phyloP scores from a whole-genome alignment of 345 rosid genomes.

The Erodium maritimum region DNA sequence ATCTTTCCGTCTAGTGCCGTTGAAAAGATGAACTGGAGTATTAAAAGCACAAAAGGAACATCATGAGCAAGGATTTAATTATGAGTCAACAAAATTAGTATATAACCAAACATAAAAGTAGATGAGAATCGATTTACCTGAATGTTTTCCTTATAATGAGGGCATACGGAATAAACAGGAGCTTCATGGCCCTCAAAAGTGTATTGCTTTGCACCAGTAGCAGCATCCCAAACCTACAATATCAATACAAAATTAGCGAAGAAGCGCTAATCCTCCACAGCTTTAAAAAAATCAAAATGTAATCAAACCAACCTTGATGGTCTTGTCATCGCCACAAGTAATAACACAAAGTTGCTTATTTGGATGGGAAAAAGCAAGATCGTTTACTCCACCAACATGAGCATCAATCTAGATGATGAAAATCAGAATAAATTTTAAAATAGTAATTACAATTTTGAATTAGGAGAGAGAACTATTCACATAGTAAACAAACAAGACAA shows the following conservation, averaged over 20 bases:
- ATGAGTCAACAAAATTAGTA: no score
- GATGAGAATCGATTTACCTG: no score
- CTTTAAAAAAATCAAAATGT: no score
- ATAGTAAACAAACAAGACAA: no score
- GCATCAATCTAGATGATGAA: slow-evolving; percentile 34
- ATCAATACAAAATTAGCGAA: slow-evolving; percentile 19
- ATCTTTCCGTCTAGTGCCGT: slow-evolving; percentile 84
- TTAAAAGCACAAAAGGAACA: no score
- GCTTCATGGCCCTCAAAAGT: slow-evolving; percentile 91
- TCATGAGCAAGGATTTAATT: no score
- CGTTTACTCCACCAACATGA: slow-evolving; percentile 70
- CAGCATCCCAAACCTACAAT: slow-evolving; percentile 80
- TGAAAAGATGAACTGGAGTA: slow-evolving; percentile 65
- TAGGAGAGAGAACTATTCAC: no score
- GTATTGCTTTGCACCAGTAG: slow-evolving; percentile 50
- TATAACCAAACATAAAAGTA: no score
- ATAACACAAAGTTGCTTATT: slow-evolving; percentile 77
- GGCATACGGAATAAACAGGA: slow-evolving; percentile 50
- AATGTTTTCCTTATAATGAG: no score
- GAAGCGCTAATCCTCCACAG: no score
- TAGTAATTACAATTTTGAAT: no score
- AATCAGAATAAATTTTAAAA: no score
- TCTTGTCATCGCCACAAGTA: slow-evolving; percentile 86
- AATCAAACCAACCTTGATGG: slow-evolving; percentile 33
- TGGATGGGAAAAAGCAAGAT: slow-evolving; percentile 37